Conservation (phyloP, 345 rosid genomes). For the Microthlaspi erraticum region DNA sequence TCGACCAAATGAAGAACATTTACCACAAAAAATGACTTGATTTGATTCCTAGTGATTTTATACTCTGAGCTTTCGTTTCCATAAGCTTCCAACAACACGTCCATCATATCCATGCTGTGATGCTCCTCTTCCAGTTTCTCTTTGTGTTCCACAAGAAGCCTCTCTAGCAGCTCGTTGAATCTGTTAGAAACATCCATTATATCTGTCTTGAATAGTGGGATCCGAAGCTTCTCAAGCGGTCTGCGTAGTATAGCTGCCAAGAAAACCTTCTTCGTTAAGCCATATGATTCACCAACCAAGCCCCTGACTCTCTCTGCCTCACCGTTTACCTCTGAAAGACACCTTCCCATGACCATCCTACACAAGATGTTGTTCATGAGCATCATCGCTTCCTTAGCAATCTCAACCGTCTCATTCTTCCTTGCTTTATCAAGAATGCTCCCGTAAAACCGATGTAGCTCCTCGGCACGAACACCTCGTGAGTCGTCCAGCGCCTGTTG, state of each 20-base stretch:
- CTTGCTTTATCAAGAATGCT: conserved; percentile 20
- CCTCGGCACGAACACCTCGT: conserved; percentile 17
- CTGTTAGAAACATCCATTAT: conserved; percentile 51
- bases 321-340: conserved; percentile 24
- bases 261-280: conserved; percentile 6
- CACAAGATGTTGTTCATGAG: conserved; percentile 25
- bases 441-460: conserved; percentile 4
- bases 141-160: conserved; percentile 50
- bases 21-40: conserved; percentile 72
- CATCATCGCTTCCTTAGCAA: conserved; percentile 18
- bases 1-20: not conserved
- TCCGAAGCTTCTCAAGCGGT: conserved; percentile 23
- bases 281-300: not conserved
- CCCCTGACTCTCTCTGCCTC: conserved; percentile 26
- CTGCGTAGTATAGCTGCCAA: not conserved
- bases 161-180: conserved; percentile 60
- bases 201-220: conserved; percentile 55
- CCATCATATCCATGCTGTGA: conserved; percentile 49
- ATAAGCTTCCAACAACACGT: conserved; percentile 45
- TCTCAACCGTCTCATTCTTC: conserved; percentile 19
- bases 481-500: conserved; percentile 3
- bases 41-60: conserved; percentile 58
- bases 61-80: conserved; percentile 62
- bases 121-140: conserved; percentile 17
- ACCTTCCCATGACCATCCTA: conserved; percentile 51